These are phyloP conservation scores for Penicillium roqueforti DNA, from an alignment of 495 filamentous ascomycete species.

Conservation along the genomic window DNA sequence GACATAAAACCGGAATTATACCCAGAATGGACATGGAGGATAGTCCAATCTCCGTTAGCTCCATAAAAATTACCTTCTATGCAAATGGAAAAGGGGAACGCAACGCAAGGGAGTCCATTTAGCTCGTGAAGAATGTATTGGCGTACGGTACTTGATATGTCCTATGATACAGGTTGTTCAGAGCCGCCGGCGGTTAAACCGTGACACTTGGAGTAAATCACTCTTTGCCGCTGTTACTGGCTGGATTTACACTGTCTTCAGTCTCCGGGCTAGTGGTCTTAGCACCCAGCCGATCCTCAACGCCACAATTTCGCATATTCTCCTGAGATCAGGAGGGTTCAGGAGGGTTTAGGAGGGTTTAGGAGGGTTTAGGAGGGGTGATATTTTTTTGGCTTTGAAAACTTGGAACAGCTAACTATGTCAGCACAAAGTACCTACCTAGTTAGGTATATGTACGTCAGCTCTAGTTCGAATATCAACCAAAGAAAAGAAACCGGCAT, in stretches of 20 bases:
- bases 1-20: background rate
- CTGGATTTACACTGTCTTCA: slow-evolving; percentile 1
- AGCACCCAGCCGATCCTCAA: slow-evolving; percentile 6
- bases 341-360: background rate
- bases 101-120: slow-evolving; percentile 1
- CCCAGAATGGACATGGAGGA: background rate
- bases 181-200: slow-evolving; percentile 6
- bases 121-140: background rate
- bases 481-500: background rate
- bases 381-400: background rate
- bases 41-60: slow-evolving; percentile 9
- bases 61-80: background rate
- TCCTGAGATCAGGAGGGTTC: background rate
- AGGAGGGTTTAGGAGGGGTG: background rate
- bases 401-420: background rate
- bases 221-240: background rate
- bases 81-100: background rate
- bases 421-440: too few species aligned
- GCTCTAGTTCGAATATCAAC: slow-evolving; percentile 3
- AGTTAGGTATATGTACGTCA: background rate
- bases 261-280: slow-evolving; percentile 6
- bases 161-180: background rate
- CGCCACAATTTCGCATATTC: slow-evolving; percentile 5
- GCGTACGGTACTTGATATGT: background rate
- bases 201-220: background rate